Percentiles rank a stretch among this genome's conserved stretches.
Conservation (phyloP, 257 asterid genomes). For the Jacaranda copaia region DNA sequence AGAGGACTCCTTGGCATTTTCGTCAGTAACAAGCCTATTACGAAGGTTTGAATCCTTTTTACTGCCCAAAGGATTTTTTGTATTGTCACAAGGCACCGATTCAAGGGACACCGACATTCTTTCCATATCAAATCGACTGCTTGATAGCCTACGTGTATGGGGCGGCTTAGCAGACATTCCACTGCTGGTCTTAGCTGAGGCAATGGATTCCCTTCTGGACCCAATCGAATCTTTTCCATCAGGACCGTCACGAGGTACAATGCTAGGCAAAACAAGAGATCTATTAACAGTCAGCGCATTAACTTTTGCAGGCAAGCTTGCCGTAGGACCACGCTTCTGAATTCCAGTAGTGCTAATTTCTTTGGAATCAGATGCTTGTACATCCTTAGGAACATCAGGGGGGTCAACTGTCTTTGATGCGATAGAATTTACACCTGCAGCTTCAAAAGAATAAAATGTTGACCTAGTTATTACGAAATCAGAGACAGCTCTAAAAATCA, state of each 20-base stretch:
- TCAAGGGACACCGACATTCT: conserved; percentile 60
- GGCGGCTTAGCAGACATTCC: conserved; percentile 54
- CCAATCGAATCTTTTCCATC: conserved; percentile 56
- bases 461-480: conserved; percentile 29
- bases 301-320: conserved; percentile 55
- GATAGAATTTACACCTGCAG: conserved; percentile 76
- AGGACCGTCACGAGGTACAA: conserved; percentile 73
- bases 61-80: conserved; percentile 41
- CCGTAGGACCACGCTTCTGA: conserved; percentile 68
- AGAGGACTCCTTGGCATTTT: conserved; percentile 64
- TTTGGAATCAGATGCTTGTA: conserved; percentile 56
- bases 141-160: conserved; percentile 66
- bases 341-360: conserved; percentile 52
- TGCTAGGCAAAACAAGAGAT: conserved; percentile 68
- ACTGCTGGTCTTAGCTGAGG: conserved; percentile 48
- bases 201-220: conserved; percentile 72
- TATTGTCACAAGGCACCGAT: conserved; percentile 46
- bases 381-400: conserved; percentile 56
- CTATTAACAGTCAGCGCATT: conserved; percentile 50
- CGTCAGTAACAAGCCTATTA: conserved; percentile 53
- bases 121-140: conserved; percentile 63
- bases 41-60: conserved; percentile 53
- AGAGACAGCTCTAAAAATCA: neutral
- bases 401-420: conserved; percentile 55
- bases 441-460: conserved; percentile 44